Evolutionary conservation across 495 filamentous ascomycete species (phyloP), one percentile per base, ranked within the genome.

Genomic region (Penicillium canariense): DNA sequence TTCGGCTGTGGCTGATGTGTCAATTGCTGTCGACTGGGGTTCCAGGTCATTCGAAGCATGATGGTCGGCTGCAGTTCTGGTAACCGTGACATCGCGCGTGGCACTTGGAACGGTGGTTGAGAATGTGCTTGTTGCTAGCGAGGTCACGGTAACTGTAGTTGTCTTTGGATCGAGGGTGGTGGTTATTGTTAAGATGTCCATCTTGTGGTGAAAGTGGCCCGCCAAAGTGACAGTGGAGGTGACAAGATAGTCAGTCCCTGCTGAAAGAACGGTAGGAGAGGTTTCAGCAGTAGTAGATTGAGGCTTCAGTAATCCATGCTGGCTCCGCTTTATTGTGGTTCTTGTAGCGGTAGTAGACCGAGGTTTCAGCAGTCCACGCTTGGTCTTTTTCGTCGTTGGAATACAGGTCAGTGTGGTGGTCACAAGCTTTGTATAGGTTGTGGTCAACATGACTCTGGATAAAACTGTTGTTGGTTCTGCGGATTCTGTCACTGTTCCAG

Each of bases 381-480:
- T 51, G n/a, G 10, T 17, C 30, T 35, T 12, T 23, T 40, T 51
- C 1, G 36, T 7, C 22, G 11, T 7, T 26, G 47, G 47, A 17
- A 38, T 38, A 9, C 49, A 51, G 1, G 2, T 40, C 14, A 47
- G 17, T 15, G 48, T 52, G 4, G 32, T 52, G 3, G 55, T 57
- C 14, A 18, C 32, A 5, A 39, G 27, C 42, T 51, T 39, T 4
- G 54, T 56, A 4, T 39, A 22, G 2, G 42, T 52, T 25, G 35
- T 26, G 0, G 55, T 52, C 8, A 32, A 34, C 11, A 42, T 52
- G 2, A 12, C 7, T 10, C 20, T 30, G 5, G 42, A 27, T 25
- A 42, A 10, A 3, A 27, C 6, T 3, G 42, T 38, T 7, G 34
- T 48, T 2, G 34, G 26, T 6, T 28, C 35, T 8, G 26, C 5